phyloP scores from a whole-genome alignment of 2,329 filamentous ascomycete species.

The Thelonectria rubi region DNA sequence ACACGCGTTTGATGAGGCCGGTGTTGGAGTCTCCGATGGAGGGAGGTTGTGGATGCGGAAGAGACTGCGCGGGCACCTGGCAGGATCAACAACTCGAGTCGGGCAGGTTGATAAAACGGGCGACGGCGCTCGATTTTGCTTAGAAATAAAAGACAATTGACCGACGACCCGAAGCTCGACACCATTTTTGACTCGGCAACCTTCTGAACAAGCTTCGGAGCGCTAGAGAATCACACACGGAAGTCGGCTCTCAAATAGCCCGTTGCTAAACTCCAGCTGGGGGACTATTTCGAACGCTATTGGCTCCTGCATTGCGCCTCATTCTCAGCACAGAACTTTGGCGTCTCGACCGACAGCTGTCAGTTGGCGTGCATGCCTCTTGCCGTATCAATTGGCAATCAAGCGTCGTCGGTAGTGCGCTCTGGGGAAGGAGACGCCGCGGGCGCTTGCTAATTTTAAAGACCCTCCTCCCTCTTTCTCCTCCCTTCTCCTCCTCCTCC shows the following conservation, averaged over 20 bases:
- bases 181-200: too few species aligned
- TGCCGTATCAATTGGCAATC: too few species aligned
- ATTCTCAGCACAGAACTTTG: too few species aligned
- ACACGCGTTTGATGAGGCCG: background rate
- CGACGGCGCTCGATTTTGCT: background rate
- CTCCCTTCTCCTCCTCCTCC: background rate
- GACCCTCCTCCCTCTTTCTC: background rate
- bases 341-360: too few species aligned
- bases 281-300: too few species aligned
- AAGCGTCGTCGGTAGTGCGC: too few species aligned
- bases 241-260: too few species aligned
- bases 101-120: background rate
- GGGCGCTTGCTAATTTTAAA: background rate
- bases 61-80: background rate
- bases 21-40: background rate
- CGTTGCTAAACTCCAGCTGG: too few species aligned
- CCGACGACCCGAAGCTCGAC: background rate
- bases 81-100: too few species aligned
- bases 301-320: too few species aligned
- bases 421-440: background rate
- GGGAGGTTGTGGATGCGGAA: background rate
- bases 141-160: background rate
- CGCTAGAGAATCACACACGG: too few species aligned
- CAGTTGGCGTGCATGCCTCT: too few species aligned
- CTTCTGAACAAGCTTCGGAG: background rate